These are phyloP conservation scores for Boechera retrofracta DNA, from an alignment of 345 rosid genomes.

Conservation along the genomic window DNA sequence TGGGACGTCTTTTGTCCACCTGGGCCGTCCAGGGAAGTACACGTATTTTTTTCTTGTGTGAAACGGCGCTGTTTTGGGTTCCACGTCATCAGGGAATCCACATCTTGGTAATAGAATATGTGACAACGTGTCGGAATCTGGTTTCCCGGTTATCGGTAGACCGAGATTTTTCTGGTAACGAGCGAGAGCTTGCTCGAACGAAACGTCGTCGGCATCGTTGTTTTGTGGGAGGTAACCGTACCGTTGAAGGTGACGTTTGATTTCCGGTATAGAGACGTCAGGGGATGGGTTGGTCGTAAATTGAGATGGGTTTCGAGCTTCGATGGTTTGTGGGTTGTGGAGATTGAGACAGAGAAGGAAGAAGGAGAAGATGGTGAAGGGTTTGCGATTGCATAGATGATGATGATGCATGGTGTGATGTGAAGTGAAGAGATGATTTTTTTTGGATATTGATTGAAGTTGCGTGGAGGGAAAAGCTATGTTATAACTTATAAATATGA, in stretches of 20 bases:
- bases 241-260: conserved; percentile 58
- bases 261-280: conserved; percentile 45
- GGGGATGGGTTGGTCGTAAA: conserved; percentile 26
- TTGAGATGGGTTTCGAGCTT: conserved; percentile 46
- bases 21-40: conserved; percentile 68
- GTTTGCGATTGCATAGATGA: conserved; percentile 35
- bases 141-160: conserved; percentile 56
- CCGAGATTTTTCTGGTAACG: conserved; percentile 62
- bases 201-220: conserved; percentile 43
- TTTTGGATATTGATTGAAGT: conserved; percentile 25
- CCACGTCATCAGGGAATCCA: conserved; percentile 55
- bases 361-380: conserved; percentile 25
- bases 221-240: conserved; percentile 55
- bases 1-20: conserved; percentile 63
- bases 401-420: conserved; percentile 39
- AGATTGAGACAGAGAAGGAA: conserved; percentile 42
- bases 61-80: conserved; percentile 31
- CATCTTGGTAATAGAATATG: conserved; percentile 60
- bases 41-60: conserved; percentile 47
- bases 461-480: conserved; percentile 44
- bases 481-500: conserved; percentile 34
- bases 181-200: conserved; percentile 49
- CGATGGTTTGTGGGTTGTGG: conserved; percentile 35
- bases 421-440: conserved; percentile 6
- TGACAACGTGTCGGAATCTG: conserved; percentile 56